Evolutionary conservation across 257 asterid genomes (phyloP).

Genomic region (Ophiorrhiza pumila): DNA sequence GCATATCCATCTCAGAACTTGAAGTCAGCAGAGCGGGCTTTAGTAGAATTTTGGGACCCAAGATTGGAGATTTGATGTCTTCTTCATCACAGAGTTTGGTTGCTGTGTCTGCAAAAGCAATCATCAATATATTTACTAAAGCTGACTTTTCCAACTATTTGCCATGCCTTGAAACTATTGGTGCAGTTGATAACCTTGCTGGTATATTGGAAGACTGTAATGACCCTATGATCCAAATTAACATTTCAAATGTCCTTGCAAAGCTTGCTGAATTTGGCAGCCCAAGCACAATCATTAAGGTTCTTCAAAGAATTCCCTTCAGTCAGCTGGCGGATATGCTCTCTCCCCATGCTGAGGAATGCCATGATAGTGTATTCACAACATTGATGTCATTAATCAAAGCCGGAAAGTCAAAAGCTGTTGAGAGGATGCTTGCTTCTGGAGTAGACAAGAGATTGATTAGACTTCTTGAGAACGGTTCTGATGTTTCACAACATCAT

Average conservation of each 20-base stretch:
- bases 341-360: conserved; percentile 25
- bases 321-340: conserved; percentile 25
- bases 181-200: conserved; percentile 27
- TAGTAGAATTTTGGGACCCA: conserved; percentile 29
- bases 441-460: conserved; percentile 29
- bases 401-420: conserved; percentile 33
- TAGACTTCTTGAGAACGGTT: conserved; percentile 26
- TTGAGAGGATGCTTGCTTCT: conserved; percentile 29
- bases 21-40: conserved; percentile 27
- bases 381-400: conserved; percentile 28
- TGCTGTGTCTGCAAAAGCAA: conserved; percentile 24
- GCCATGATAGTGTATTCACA: conserved; percentile 34
- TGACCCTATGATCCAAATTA: conserved; percentile 30
- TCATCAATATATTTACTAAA: conserved; percentile 24
- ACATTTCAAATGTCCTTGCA: conserved; percentile 25
- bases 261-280: conserved; percentile 35
- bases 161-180: conserved; percentile 26
- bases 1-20: conserved; percentile 24
- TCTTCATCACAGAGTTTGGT: conserved; percentile 22
- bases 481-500: conserved; percentile 30
- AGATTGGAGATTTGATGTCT: conserved; percentile 22
- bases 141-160: conserved; percentile 25
- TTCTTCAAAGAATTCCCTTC: conserved; percentile 28
- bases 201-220: conserved; percentile 19
- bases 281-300: conserved; percentile 14